Percentiles rank a stretch among this genome's conserved stretches.
Conservation (phyloP, 2,329 filamentous ascomycete genomes). For the Nannizziopsis barbatae region DNA sequence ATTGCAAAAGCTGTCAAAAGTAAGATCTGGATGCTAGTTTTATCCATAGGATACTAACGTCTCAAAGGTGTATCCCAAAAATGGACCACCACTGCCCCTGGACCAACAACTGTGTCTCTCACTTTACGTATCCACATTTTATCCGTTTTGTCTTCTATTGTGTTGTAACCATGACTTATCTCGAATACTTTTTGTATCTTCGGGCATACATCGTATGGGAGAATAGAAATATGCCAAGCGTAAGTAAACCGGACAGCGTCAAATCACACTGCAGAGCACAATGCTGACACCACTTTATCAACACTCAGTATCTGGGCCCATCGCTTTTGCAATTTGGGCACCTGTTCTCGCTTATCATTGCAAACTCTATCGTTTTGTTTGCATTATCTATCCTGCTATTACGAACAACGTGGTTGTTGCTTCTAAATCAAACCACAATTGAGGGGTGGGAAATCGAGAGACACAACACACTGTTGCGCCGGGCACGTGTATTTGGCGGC, state of each 20-base stretch:
- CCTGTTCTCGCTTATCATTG: constrained; percentile 44
- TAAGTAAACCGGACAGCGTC: constrained; percentile 28
- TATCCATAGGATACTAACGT: neutral
- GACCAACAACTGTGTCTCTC: constrained; percentile 55
- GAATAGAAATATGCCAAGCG: constrained; percentile 45
- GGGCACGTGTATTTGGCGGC: constrained; percentile 43
- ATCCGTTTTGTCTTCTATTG: constrained; percentile 52
- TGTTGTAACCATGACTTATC: constrained; percentile 45
- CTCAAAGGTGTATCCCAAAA: constrained; percentile 47
- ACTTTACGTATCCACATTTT: constrained; percentile 55
- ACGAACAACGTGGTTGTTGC: constrained; percentile 45
- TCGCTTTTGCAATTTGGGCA: constrained; percentile 41
- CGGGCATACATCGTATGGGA: constrained; percentile 45
- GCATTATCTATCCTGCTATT: constrained; percentile 44
- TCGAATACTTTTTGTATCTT: constrained; percentile 45
- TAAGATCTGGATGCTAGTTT: constrained; percentile 20
- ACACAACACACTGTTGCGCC: constrained; percentile 37
- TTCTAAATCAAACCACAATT: constrained; percentile 52
- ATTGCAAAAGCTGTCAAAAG: constrained; percentile 54
- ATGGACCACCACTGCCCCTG: constrained; percentile 60
- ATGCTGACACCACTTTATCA: neutral
- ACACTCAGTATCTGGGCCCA: constrained; percentile 47
- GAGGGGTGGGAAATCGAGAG: constrained; percentile 51
- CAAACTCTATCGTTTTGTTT: constrained; percentile 49
- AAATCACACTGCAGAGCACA: neutral